Base-by-base conservation (phyloP, 257 asterid genomes). In the Nicotiana tomentosiformis region DNA sequence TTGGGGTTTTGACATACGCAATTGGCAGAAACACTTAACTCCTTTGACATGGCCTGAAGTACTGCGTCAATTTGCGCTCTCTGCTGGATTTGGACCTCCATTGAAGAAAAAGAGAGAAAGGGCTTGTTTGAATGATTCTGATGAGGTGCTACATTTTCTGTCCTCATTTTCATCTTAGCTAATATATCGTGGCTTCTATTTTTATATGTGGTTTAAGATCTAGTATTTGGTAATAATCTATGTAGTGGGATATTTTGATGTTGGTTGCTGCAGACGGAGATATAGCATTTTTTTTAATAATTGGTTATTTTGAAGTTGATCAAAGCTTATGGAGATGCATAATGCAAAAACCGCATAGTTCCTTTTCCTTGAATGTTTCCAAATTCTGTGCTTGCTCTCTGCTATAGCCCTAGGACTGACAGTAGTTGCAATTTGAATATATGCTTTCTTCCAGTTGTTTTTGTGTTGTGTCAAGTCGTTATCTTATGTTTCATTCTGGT, bases 21-120 rank as follows among this genome's bases (percentile, higher is more conserved):
- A 86, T 89, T 96, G 99, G 99, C 97, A 92, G 88, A 94, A 87
- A 88, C 93, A 90, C 91, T 90, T 96, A 69, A 93, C 92, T 85
- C 93, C 98, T 66, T 87, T 92, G 86, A 93, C 99, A 10, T 96
- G 99, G 98, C 95, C 98, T 46, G 99, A 96, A 91, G 90, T 96
- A 81, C 88, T 96, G 82, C 89, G 99, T 83, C 98, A 96, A 78
- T 92, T 96, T 86, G 94, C 97, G 37, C 97, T 96, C 56, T 86
- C 99, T 80, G 97, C 97, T 87, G 99, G 99, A 85, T 92, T 93
- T 80, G 99, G 99, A 35, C 98, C 99, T 58, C 93, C 86, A 81
- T 81, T 96, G 91, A 94, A 89, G 90, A 93, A 93, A 87, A 96
- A 92, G 87, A 86, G 86, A 23, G 98, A 91, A 82, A 89, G 90